Conservation (phyloP, 2,329 filamentous ascomycete species). For the Xylaria digitata region DNA sequence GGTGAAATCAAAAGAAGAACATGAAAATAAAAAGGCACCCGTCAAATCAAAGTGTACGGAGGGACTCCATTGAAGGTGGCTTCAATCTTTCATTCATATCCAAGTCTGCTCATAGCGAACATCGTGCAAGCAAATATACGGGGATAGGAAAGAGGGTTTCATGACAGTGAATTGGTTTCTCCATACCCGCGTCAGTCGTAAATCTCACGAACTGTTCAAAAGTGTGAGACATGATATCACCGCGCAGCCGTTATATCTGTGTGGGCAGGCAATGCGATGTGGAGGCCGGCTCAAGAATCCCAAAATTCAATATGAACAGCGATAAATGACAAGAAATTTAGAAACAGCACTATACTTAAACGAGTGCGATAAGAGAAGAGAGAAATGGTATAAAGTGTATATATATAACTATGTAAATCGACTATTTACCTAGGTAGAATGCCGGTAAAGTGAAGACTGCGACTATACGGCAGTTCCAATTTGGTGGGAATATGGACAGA, state of each 20-base stretch:
- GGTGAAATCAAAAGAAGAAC: no score
- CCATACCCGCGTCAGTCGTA: constrained; percentile 59
- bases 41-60: no score
- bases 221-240: constrained; percentile 41
- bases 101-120: not conserved
- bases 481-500: constrained; percentile 2
- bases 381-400: not conserved
- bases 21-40: no score
- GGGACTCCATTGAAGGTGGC: no score
- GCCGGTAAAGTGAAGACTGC: constrained; percentile 12
- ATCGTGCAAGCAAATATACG: not conserved
- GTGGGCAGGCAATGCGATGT: no score
- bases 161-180: not conserved
- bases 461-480: constrained; percentile 22
- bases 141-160: not conserved
- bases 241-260: no score
- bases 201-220: constrained; percentile 58
- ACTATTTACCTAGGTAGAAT: constrained; percentile 16
- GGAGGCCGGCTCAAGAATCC: not conserved
- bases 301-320: not conserved
- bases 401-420: not conserved
- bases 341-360: not conserved
- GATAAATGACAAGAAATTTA: not conserved
- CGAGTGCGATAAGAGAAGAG: constrained; percentile 1
- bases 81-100: no score